Base-by-base conservation (phyloP, 2,329 filamentous ascomycete species). In the Fusarium coffeatum region DNA sequence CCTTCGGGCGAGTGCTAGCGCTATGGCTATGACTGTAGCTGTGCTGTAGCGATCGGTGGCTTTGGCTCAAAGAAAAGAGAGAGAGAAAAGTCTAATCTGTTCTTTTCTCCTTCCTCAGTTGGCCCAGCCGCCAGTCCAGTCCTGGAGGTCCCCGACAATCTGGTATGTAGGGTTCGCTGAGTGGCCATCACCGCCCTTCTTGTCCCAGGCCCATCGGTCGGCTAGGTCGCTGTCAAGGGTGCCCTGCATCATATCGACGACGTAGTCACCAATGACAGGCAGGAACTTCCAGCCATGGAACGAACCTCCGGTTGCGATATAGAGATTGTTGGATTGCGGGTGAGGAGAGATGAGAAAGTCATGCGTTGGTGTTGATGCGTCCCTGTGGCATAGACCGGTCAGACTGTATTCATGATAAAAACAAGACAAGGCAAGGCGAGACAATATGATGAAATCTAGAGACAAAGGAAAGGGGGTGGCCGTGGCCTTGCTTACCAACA, bases 201-300 rank as follows among this genome's bases (percentile, higher is more conserved):
- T 78, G 76, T 83, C 76, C 83, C 84, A 86, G 47, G 80, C 82
- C 83, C 83, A 85, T 54, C 83, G 78, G 56, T 78, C 77, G 27
- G 73, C 74, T 60, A 80, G 80, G 40, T 81, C 78, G 10, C 75
- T 66, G n/a, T 77, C 76, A 32, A 85, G 78, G 56, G 74, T 76
- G 57, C 80, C 82, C 54, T 82, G 75, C 73, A 85, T 75, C 79
- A 85, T 81, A 68, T 87, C 82, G 30, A 82, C 79, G 59, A 88
- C 81, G 76, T 90, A 90, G 61, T 86, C 84, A 6, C 89, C 88
- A 67, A 89, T 86, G 25, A 85, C 86, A 1, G 88, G 88, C 27
- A 91, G 79, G 73, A 91, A 90, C 76, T 91, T 90, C 84, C 86
- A 90, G 30, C 86, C 85, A 74, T 91, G 89, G 67, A 90, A 89